Conservation (phyloP, 1,284 basidiomycete genomes). For the Leccinum pachyderme region DNA sequence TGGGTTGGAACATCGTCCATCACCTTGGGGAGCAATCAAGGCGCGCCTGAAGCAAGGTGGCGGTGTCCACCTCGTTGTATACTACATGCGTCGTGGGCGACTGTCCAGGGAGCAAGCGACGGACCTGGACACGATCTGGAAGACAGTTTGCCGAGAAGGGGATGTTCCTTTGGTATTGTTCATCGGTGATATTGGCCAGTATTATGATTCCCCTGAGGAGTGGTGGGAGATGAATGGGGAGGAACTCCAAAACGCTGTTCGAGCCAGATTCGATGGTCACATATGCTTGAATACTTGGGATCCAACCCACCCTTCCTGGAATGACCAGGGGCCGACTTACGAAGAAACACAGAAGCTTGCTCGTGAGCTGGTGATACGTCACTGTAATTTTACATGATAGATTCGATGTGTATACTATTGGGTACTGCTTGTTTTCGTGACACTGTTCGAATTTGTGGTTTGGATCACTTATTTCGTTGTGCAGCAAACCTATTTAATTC, state of each 20-base stretch:
- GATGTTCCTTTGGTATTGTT: conserved; percentile 25
- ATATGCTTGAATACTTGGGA: conserved; percentile 23
- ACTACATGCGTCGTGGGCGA: conserved; percentile 29
- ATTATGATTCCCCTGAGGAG: conserved; percentile 21
- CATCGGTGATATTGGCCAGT: conserved; percentile 24
- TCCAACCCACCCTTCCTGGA: conserved; percentile 24
- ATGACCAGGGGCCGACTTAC: conserved; percentile 12
- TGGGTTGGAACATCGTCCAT: conserved; percentile 22
- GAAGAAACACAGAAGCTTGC: conserved; percentile 20
- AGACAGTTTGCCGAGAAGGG: conserved; percentile 16
- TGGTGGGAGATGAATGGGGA: conserved; percentile 32
- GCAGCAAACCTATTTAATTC: conserved; percentile 16
- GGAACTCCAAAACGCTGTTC: conserved; percentile 4
- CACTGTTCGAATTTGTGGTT: neutral
- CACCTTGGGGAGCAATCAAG: conserved; percentile 20
- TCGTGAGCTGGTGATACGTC: conserved; percentile 18
- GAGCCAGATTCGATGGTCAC: conserved; percentile 23
- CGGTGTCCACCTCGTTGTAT: conserved; percentile 19
- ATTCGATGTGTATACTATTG: neutral
- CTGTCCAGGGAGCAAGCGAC: conserved; percentile 19
- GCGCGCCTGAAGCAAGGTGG: conserved; percentile 14
- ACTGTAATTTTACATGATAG: conserved; percentile 17
- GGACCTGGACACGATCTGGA: conserved; percentile 19
- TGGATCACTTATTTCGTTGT: conserved; percentile 2
- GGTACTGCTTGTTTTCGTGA: neutral